Evolutionary conservation across 2,329 filamentous ascomycete species (phyloP).

Genomic region (Colletotrichum tanaceti): DNA sequence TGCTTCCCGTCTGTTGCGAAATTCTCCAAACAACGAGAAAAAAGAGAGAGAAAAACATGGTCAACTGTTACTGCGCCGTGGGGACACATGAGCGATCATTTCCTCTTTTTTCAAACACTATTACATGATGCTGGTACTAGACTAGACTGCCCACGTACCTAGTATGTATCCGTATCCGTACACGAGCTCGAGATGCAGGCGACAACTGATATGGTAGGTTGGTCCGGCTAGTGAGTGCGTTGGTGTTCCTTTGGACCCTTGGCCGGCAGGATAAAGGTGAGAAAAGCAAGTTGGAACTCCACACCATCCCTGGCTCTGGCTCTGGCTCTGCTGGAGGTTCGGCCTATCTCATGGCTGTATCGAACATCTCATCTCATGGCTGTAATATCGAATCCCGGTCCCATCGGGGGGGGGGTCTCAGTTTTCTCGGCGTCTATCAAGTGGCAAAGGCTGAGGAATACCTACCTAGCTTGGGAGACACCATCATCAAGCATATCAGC

Average conservation of each 20-base stretch:
- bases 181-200: neutral
- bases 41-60: neutral
- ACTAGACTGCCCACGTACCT: no score
- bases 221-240: neutral
- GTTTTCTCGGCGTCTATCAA: no score
- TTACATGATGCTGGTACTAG: neutral
- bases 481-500: no score
- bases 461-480: no score
- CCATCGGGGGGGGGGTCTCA: no score
- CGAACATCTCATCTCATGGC: no score
- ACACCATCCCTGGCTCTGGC: neutral
- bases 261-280: neutral
- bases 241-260: neutral
- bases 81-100: constrained; percentile 3
- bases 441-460: no score
- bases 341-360: neutral
- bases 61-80: neutral
- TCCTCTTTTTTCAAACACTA: neutral
- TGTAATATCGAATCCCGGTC: no score
- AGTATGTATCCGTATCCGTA: no score
- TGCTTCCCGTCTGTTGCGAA: neutral
- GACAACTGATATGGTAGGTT: neutral
- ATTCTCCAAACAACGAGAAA: no score
- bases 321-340: no score
- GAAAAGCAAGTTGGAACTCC: constrained; percentile 6